A percentile compares a stretch with the other conserved stretches of the same genome.
These are phyloP conservation scores for Russula abietina DNA, from an alignment of 768 basidiomycete species.

Conservation along the genomic window DNA sequence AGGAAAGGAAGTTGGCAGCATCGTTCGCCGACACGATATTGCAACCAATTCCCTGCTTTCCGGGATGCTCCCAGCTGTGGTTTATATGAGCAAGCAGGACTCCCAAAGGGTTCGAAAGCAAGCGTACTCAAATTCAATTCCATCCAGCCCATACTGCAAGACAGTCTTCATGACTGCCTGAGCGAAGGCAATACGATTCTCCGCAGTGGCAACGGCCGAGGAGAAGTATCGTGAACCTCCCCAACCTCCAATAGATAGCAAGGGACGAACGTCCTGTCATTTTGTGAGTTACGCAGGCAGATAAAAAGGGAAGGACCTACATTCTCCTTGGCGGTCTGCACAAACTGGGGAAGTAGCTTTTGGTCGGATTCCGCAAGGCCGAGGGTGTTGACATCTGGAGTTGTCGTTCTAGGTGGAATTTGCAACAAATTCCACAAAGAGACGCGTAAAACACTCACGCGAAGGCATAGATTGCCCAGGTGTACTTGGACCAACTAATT, in stretches of 20 bases:
- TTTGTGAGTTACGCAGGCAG: not conserved
- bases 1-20: constrained; percentile 67
- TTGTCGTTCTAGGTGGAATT: constrained; percentile 30
- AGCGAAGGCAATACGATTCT: constrained; percentile 59
- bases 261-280: constrained; percentile 47
- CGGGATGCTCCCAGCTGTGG: constrained; percentile 83
- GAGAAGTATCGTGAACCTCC: constrained; percentile 60
- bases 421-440: not conserved
- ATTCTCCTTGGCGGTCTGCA: constrained; percentile 38
- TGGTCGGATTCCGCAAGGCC: constrained; percentile 41
- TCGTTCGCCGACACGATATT: constrained; percentile 57
- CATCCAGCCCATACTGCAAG: constrained; percentile 34
- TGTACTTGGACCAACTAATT: constrained; percentile 64
- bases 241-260: constrained; percentile 70
- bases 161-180: constrained; percentile 48
- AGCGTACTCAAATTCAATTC: not conserved
- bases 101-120: not conserved
- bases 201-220: constrained; percentile 46
- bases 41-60: constrained; percentile 58
- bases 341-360: constrained; percentile 50
- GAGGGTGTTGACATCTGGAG: constrained; percentile 31
- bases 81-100: not conserved
- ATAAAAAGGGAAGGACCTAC: constrained; percentile 26
- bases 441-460: constrained; percentile 36
- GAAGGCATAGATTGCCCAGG: constrained; percentile 62